Conservation (phyloP, 2,329 filamentous ascomycete species). For the Aspergillus hiratsukae region DNA sequence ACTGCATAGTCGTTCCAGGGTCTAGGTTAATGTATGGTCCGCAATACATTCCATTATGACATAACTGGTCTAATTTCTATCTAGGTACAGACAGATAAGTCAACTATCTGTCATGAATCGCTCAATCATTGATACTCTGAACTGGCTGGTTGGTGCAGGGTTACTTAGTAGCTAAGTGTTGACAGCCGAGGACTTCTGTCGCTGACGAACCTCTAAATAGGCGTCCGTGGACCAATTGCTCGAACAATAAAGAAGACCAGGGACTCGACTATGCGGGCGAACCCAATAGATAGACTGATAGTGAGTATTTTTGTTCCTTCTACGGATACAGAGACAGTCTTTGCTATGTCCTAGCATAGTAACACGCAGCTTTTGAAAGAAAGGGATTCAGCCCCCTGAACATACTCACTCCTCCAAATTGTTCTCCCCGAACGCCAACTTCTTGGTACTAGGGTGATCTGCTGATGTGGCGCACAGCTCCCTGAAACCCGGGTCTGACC, state of each 20-base stretch:
- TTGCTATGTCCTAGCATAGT: no score
- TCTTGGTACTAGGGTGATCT: not conserved
- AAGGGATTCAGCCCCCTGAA: not conserved
- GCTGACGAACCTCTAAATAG: no score
- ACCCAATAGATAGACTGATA: no score
- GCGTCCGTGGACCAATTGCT: no score
- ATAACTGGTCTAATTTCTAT: not conserved
- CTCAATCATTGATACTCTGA: no score
- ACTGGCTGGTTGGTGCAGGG: not conserved
- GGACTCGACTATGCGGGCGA: no score
- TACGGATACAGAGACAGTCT: no score
- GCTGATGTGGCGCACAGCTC: slow-evolving; percentile 3
- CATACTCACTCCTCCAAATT: not conserved
- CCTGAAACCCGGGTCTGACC: not conserved
- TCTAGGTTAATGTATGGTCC: not conserved
- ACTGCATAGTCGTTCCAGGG: not conserved
- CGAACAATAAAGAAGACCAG: no score
- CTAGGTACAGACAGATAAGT: not conserved
- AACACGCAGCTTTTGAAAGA: no score
- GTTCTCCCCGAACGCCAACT: not conserved
- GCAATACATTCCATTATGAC: not conserved
- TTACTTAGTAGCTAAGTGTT: not conserved
- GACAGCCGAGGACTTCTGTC: not conserved
- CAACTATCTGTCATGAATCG: not conserved
- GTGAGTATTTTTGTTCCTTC: no score